These are phyloP conservation scores for Coemansia sp. DNA, from an alignment of 192 early-diverging fungal genomes.

Conservation along the genomic window DNA sequence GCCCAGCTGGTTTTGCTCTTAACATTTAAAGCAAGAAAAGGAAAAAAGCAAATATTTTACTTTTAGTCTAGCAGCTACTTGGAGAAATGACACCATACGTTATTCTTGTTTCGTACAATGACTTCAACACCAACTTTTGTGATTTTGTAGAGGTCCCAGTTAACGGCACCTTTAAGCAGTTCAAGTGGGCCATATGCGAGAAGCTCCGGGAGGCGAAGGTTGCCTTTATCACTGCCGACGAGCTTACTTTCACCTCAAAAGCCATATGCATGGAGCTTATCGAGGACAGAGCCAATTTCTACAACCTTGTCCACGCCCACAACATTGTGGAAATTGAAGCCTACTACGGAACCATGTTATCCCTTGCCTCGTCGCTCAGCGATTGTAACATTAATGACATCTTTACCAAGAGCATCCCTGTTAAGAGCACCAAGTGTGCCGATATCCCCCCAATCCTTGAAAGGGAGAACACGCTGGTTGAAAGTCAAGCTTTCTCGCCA, in stretches of 20 bases:
- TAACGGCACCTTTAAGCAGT: not conserved
- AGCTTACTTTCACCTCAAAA: not conserved
- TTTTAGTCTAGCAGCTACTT: no score
- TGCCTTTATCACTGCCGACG: constrained; percentile 1
- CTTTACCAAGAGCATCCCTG: not conserved
- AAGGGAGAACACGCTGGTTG: constrained; percentile 6
- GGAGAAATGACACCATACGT: constrained; percentile 3
- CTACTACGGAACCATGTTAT: not conserved
- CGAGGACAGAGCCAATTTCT: not conserved
- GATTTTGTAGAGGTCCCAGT: constrained; percentile 3
- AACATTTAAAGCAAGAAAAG: no score
- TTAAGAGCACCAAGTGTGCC: not conserved
- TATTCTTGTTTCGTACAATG: constrained; percentile 3
- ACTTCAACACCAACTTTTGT: not conserved
- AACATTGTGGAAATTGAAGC: not conserved
- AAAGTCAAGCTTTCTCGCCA: not conserved
- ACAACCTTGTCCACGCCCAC: not conserved
- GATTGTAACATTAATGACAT: not conserved
- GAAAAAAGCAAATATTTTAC: no score
- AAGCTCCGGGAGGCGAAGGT: constrained; percentile 1
- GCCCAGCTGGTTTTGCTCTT: no score
- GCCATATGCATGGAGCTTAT: not conserved
- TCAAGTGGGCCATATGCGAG: constrained; percentile 8
- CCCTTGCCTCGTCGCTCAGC: not conserved
- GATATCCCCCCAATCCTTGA: not conserved